Conservation (phyloP, 352 stramenopile species). For the Phytopythium helicoides region DNA sequence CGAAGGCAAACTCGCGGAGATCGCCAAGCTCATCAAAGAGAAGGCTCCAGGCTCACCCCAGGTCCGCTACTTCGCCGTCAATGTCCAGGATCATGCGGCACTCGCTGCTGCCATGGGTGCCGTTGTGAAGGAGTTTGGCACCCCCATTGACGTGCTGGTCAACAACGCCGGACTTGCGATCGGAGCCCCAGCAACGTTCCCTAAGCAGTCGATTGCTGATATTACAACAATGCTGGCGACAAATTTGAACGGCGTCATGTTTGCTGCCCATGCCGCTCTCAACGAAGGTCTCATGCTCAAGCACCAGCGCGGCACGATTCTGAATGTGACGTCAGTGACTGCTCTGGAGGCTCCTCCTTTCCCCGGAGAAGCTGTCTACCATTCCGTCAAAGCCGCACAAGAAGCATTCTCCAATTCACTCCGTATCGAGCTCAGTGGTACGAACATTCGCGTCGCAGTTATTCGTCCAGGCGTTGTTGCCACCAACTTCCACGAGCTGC, state of each 20-base stretch:
- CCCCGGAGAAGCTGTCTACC: conserved; percentile 24
- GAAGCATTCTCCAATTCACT: conserved; percentile 26
- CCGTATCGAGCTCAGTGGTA: conserved; percentile 21
- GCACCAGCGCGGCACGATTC: conserved; percentile 17
- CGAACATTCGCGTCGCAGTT: conserved; percentile 28
- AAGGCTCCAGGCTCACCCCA: conserved; percentile 4
- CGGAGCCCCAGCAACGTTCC: conserved; percentile 17
- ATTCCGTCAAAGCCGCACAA: conserved; percentile 21
- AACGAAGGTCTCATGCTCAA: conserved; percentile 20
- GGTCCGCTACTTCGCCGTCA: conserved; percentile 14
- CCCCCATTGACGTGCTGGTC: conserved; percentile 19
- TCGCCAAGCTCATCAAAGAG: conserved; percentile 13
- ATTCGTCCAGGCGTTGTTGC: conserved; percentile 25
- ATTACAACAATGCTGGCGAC: conserved; percentile 27
- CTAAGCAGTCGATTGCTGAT: conserved; percentile 20
- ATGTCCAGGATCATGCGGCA: conserved; percentile 13
- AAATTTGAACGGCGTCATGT: conserved; percentile 21
- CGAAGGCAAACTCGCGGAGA: conserved; percentile 16
- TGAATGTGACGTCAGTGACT: conserved; percentile 28
- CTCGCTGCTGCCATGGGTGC: conserved; percentile 9
- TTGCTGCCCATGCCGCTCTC: conserved; percentile 17
- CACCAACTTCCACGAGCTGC: conserved; percentile 31
- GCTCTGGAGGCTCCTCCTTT: conserved; percentile 22
- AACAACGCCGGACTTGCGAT: conserved; percentile 26
- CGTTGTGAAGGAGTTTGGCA: conserved; percentile 13